Conservation (phyloP, 768 basidiomycete species). For the Gloeostereum incarnatum region DNA sequence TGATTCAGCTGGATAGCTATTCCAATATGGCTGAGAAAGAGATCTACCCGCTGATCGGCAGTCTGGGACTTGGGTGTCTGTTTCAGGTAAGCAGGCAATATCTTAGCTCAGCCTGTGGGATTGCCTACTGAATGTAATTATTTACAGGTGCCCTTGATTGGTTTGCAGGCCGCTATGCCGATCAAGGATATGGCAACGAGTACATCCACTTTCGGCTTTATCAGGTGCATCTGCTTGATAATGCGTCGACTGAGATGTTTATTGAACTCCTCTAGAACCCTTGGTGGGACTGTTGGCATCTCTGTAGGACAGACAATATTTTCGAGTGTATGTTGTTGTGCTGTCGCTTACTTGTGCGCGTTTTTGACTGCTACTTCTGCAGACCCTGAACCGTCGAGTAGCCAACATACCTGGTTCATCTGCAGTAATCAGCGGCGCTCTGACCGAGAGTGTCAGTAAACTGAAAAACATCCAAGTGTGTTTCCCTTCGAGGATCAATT, state of each 20-base stretch:
- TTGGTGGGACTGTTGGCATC: slow-evolving; percentile 75
- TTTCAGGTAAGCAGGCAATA: background rate
- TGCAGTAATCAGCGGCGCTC: slow-evolving; percentile 24
- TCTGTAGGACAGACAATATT: slow-evolving; percentile 68
- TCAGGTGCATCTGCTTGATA: slow-evolving; percentile 33
- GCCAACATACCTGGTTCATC: slow-evolving; percentile 20
- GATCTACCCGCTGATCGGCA: background rate
- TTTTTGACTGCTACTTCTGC: background rate
- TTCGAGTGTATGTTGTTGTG: slow-evolving; percentile 17
- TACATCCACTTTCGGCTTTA: slow-evolving; percentile 60
- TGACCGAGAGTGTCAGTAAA: slow-evolving; percentile 35
- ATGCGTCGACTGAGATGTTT: background rate
- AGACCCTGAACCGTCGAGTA: slow-evolving; percentile 20
- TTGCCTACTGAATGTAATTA: slow-evolving; percentile 7
- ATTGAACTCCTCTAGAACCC: slow-evolving; percentile 27
- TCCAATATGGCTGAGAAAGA: slow-evolving; percentile 35
- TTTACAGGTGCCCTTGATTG: slow-evolving; percentile 44
- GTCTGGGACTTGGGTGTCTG: background rate
- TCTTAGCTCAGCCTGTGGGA: background rate
- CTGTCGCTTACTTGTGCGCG: background rate
- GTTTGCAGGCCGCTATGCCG: slow-evolving; percentile 82
- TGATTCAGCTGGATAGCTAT: slow-evolving; percentile 54
- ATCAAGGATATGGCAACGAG: slow-evolving; percentile 80
- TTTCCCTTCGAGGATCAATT: background rate
- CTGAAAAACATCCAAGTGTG: slow-evolving; percentile 37